Conservation (phyloP, 2,329 filamentous ascomycete genomes). For the Calonectria hawksworthii region DNA sequence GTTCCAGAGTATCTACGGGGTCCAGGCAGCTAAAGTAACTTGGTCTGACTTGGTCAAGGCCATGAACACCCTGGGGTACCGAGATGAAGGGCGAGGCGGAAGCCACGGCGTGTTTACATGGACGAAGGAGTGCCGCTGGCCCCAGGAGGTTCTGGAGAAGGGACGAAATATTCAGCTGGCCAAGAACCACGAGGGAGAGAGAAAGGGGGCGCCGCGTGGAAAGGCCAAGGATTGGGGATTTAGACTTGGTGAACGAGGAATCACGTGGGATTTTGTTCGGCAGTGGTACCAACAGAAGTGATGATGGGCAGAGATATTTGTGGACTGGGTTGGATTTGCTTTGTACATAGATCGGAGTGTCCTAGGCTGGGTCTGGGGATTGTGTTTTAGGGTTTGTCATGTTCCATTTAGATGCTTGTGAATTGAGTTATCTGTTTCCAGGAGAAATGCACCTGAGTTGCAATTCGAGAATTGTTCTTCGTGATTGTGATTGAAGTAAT, state of each 20-base stretch:
- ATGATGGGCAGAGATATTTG: not conserved
- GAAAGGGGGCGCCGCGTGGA: not conserved
- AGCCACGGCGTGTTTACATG: constrained; percentile 29
- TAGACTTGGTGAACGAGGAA: not conserved
- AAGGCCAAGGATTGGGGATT: constrained; percentile 27
- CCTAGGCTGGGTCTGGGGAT: not conserved
- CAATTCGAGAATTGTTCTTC: not conserved
- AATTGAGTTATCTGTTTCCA: not conserved
- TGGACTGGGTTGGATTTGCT: not conserved
- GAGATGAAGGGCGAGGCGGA: constrained; percentile 25
- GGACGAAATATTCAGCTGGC: constrained; percentile 30
- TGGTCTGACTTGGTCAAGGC: constrained; percentile 25
- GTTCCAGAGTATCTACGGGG: constrained; percentile 22
- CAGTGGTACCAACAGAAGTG: constrained; percentile 22
- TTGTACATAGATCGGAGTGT: not conserved
- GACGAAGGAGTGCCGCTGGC: constrained; percentile 17
- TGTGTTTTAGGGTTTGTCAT: not conserved
- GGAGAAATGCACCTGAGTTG: not conserved
- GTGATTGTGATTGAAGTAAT: no score
- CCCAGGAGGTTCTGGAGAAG: not conserved
- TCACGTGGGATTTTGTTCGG: constrained; percentile 29
- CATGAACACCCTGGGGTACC: constrained; percentile 28
- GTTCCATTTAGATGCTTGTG: not conserved
- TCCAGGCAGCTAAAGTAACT: not conserved
- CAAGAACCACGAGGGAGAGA: constrained; percentile 27